A percentile compares a stretch with the other conserved stretches of the same genome.
phyloP scores from a whole-genome alignment of 768 basidiomycete species.

The Coprinopsis marcescibilis region DNA sequence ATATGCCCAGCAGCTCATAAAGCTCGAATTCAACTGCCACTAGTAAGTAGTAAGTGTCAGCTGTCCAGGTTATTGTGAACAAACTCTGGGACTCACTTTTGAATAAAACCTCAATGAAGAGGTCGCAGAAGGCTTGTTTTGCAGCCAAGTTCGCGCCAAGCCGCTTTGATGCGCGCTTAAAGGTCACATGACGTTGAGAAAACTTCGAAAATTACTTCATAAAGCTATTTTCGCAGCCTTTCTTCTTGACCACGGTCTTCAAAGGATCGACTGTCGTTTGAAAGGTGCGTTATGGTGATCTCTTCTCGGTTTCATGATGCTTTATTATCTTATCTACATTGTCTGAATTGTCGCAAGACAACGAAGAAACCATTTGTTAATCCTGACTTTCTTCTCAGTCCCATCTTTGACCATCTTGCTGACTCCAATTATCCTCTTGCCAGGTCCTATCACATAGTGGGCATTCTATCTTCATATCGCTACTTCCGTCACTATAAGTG shows the following conservation, averaged over 20 bases:
- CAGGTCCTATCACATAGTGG: too few species aligned
- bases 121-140: too few species aligned
- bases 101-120: not conserved
- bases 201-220: too few species aligned
- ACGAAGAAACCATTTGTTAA: constrained; percentile 32
- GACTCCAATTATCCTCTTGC: too few species aligned
- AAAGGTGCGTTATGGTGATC: constrained; percentile 15
- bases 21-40: constrained; percentile 64
- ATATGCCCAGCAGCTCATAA: constrained; percentile 81
- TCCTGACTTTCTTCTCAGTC: constrained; percentile 23
- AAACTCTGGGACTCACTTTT: not conserved
- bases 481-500: too few species aligned
- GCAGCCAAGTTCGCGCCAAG: too few species aligned
- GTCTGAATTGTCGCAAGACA: constrained; percentile 59
- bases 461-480: too few species aligned
- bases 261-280: not conserved
- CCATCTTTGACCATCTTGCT: constrained; percentile 7
- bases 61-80: not conserved
- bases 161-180: too few species aligned
- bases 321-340: constrained; percentile 80
- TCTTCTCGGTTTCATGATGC: constrained; percentile 43
- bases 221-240: not conserved
- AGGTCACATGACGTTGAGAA: too few species aligned
- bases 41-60: not conserved
- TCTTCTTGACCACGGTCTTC: not conserved